Percentiles rank a stretch among this genome's conserved stretches.
Conservation (phyloP, 2,329 filamentous ascomycete genomes). For the Colletotrichum eleusines region DNA sequence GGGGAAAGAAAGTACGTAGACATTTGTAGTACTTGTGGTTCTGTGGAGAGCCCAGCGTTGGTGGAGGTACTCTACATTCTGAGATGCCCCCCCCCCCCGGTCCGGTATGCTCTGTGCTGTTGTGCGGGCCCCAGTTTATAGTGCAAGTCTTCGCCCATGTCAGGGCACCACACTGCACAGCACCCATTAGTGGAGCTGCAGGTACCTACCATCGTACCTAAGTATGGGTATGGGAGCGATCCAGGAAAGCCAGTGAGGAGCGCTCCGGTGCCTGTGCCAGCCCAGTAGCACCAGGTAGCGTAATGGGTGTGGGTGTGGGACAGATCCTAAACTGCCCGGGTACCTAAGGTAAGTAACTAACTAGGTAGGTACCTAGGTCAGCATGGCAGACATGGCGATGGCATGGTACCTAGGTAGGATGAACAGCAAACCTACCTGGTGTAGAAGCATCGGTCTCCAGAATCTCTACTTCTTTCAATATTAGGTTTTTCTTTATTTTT, state of each 20-base stretch:
- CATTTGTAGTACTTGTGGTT: constrained; percentile 4
- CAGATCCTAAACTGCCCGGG: too few relatives aligned
- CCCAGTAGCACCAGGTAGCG: constrained; percentile 22
- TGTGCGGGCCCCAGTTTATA: neutral
- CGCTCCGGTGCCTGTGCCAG: constrained; percentile 34
- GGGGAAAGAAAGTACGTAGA: too few relatives aligned
- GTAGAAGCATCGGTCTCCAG: neutral
- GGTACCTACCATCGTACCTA: neutral
- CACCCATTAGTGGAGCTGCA: constrained; percentile 6
- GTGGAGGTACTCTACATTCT: neutral
- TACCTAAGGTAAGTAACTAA: too few relatives aligned
- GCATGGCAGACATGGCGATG: too few relatives aligned
- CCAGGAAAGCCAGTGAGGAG: constrained; percentile 25
- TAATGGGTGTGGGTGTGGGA: constrained; percentile 19
- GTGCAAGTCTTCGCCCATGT: constrained; percentile 1
- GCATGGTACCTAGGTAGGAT: neutral
- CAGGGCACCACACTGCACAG: neutral
- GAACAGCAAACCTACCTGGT: neutral
- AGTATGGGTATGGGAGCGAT: constrained; percentile 2
- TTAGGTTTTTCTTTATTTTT: neutral
- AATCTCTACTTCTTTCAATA: neutral
- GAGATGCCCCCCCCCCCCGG: neutral
- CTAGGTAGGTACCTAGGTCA: too few relatives aligned
- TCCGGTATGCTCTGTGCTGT: neutral
- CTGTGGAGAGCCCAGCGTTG: neutral